These are phyloP conservation scores for Coriaria nepalensis DNA, from an alignment of 306 rosid genomes.

Conservation along the genomic window DNA sequence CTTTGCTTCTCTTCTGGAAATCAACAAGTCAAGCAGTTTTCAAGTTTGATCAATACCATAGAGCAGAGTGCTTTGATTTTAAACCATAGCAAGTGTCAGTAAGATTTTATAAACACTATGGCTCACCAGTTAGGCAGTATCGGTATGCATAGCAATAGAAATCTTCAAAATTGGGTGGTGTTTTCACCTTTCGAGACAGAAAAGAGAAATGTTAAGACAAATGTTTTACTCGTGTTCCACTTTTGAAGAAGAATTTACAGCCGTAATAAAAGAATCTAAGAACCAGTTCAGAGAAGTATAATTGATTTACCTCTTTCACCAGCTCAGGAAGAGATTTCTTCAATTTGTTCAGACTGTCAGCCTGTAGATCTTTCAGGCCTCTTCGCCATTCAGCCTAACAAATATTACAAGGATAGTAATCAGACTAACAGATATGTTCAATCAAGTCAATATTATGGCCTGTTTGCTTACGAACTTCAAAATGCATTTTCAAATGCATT, in stretches of 20 bases:
- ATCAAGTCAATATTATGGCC: too few relatives aligned
- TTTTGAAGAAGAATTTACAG: too few relatives aligned
- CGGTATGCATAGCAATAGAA: conserved; percentile 45
- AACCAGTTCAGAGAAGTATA: too few relatives aligned
- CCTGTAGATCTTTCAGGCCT: conserved; percentile 43
- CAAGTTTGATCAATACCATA: too few relatives aligned
- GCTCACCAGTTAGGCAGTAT: conserved; percentile 50
- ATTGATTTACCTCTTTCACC: conserved; percentile 37
- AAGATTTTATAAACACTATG: background rate
- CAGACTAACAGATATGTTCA: too few relatives aligned
- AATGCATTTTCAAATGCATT: too few relatives aligned
- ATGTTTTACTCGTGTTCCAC: background rate
- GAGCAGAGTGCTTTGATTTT: too few relatives aligned
- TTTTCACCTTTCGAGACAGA: conserved; percentile 27
- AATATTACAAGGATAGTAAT: background rate
- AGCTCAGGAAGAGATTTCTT: conserved; percentile 34
- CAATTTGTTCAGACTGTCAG: conserved; percentile 29
- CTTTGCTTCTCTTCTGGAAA: conserved; percentile 55
- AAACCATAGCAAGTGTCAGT: too few relatives aligned
- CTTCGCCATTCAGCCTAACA: conserved; percentile 63
- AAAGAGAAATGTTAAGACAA: conserved; percentile 12
- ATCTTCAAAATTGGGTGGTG: conserved; percentile 33
- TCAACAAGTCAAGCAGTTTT: too few relatives aligned
- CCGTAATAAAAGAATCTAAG: too few relatives aligned
- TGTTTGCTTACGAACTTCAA: too few relatives aligned